Percentiles rank a stretch among this genome's conserved stretches.
Evolutionary conservation across 257 asterid species (phyloP).

Genomic region (Solanum lignicaule): DNA sequence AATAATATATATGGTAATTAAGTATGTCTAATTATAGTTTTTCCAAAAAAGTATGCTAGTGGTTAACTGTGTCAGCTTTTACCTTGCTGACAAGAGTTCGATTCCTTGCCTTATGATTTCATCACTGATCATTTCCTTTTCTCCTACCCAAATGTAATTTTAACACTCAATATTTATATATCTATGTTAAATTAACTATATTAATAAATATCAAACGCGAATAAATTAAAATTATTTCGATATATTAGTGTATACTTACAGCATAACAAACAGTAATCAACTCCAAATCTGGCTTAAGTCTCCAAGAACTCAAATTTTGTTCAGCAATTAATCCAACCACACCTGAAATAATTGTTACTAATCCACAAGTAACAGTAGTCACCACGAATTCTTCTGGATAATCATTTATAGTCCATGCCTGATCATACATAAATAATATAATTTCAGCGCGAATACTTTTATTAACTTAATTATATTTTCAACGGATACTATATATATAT

Average conservation of each 20-base stretch:
- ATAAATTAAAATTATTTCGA: neutral
- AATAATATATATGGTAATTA: too few species aligned
- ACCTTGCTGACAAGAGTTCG: too few species aligned
- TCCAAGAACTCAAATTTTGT: neutral
- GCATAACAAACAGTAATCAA: neutral
- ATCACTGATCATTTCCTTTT: too few species aligned
- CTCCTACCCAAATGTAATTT: too few species aligned
- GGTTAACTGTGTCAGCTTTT: too few species aligned
- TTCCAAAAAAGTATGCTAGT: too few species aligned
- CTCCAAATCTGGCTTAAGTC: neutral
- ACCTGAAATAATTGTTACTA: neutral
- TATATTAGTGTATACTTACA: neutral
- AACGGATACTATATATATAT: neutral
- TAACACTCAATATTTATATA: neutral
- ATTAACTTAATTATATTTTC: neutral
- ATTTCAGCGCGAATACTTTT: neutral
- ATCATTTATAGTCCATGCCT: slow-evolving; percentile 1
- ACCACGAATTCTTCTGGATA: neutral
- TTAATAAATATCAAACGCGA: neutral
- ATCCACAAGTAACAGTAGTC: neutral
- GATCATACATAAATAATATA: neutral
- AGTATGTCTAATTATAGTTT: too few species aligned
- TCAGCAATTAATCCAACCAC: neutral
- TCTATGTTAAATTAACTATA: neutral
- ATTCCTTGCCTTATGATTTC: too few species aligned